Evolutionary conservation across 768 basidiomycete genomes (phyloP).

Genomic region (Heimioporus sp.): DNA sequence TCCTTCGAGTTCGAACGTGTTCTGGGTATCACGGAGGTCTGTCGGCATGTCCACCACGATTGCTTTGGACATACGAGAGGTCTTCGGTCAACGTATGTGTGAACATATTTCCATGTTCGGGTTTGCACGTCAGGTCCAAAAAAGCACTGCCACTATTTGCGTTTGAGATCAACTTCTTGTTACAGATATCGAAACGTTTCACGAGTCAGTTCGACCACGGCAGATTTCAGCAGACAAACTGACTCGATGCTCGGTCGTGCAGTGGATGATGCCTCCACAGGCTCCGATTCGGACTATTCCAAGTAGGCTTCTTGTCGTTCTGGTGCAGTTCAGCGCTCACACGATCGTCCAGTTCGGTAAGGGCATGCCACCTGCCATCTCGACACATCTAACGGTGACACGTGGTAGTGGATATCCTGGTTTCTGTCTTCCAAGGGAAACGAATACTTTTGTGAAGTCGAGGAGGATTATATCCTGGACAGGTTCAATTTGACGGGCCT

Average conservation of each 20-base stretch:
- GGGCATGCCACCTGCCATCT: conserved; percentile 15
- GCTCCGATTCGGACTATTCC: conserved; percentile 94
- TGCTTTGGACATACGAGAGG: conserved; percentile 25
- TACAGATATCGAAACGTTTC: background rate
- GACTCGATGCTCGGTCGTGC: conserved; percentile 35
- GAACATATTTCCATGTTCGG: conserved; percentile 14
- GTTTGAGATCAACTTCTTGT: too few species aligned
- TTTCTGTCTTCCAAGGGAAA: conserved; percentile 97
- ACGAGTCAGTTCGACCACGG: conserved; percentile 24
- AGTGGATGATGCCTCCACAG: conserved; percentile 89
- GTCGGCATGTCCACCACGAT: conserved; percentile 35
- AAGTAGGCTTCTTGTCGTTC: conserved; percentile 55
- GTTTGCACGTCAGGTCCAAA: background rate
- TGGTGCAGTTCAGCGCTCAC: conserved; percentile 11
- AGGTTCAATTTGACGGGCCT: conserved; percentile 97
- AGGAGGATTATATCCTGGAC: conserved; percentile 98
- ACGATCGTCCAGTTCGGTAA: conserved; percentile 25
- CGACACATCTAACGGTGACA: conserved; percentile 13
- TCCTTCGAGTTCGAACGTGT: conserved; percentile 15
- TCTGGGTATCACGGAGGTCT: conserved; percentile 24
- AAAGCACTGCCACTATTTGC: too few species aligned
- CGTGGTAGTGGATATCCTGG: conserved; percentile 91
- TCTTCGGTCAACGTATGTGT: background rate
- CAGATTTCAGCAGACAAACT: conserved; percentile 15
- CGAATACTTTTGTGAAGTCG: conserved; percentile 99